Base-by-base conservation (phyloP, 140 eudicot genomes). In the Senecio squalidus region DNA sequence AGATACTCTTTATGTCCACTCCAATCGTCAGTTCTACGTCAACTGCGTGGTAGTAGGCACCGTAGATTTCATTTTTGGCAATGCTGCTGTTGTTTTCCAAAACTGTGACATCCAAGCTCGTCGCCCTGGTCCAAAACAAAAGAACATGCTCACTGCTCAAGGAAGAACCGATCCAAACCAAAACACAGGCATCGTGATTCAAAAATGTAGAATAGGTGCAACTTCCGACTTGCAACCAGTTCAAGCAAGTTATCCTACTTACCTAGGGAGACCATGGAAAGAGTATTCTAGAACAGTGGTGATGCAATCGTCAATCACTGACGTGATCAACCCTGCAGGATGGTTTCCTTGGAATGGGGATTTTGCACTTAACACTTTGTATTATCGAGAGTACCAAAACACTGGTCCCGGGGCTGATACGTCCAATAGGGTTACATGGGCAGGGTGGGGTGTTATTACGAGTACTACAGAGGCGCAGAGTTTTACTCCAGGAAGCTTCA, bases 261-360 rank as follows among this genome's bases (percentile, higher is more conserved):
- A 60, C 20, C 83, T 86, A 3, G 95, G 95, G 1, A 34, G 95
- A 44, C 95, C 95, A 11, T 82, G 95, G 95, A 82, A 86, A 62
- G 59, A 64, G 25, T 82, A 79, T 28, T 79, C 92, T 0, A 82
- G 88, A 65, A 82, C 92, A 4, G 92, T 86, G 53, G 52, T 82
- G 0, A 86, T 86, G 85, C 81, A 86, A 24, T 62, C 81, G 1
- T 15, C 81, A 0, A 77, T 86, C 2, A 57, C 76, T 2, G 66
- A 79, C 21, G 88, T 86, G 22, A 71, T 86, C 21, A 10, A 77
- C 23, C 88, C 95, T 2, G 81, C 79, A 1, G 95, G 95, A 18
- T 86, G 95, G 95, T 67, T 28, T 60, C 79, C 72, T 20, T 86
- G 92, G 95, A 55, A 59, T 4, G 92, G 81, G 5, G 64, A 69